These are phyloP conservation scores for Colletotrichum chrysophilum DNA, from an alignment of 2,329 filamentous ascomycete genomes.

Conservation along the genomic window DNA sequence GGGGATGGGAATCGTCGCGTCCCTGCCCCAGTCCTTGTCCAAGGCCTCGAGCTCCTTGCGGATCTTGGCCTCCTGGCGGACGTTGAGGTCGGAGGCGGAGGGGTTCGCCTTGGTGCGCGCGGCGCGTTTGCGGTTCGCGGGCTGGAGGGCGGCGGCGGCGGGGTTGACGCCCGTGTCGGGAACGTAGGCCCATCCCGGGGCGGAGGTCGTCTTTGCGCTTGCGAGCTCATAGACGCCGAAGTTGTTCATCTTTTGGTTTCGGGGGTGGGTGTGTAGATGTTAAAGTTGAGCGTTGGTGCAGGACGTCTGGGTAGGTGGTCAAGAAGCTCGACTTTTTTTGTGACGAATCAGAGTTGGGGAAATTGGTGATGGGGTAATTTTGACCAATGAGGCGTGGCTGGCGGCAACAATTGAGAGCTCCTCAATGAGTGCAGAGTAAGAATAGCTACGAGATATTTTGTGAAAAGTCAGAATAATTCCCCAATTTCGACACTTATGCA, in stretches of 20 bases:
- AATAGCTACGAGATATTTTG: not conserved
- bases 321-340: slow-evolving; percentile 1
- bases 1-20: slow-evolving; percentile 74
- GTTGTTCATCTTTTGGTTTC: slow-evolving; percentile 58
- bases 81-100: slow-evolving; percentile 70
- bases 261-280: not conserved
- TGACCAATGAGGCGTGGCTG: slow-evolving; percentile 1
- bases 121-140: slow-evolving; percentile 73
- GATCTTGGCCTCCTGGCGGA: slow-evolving; percentile 83
- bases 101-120: slow-evolving; percentile 61
- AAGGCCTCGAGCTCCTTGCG: slow-evolving; percentile 83
- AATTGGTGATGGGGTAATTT: not conserved
- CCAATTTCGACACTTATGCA: not conserved
- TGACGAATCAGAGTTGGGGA: slow-evolving; percentile 4
- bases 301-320: not conserved
- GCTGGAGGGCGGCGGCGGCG: slow-evolving; percentile 55
- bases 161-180: slow-evolving; percentile 72
- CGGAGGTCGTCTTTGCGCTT: slow-evolving; percentile 68
- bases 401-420: not conserved
- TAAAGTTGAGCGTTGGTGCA: accelerated
- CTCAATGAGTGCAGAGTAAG: not conserved
- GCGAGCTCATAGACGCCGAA: slow-evolving; percentile 86
- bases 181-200: slow-evolving; percentile 93
- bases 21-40: slow-evolving; percentile 78
- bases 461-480: not conserved